These are phyloP conservation scores for Epicoccum nigrum DNA, from an alignment of 2,329 filamentous ascomycete species.

Conservation along the genomic window DNA sequence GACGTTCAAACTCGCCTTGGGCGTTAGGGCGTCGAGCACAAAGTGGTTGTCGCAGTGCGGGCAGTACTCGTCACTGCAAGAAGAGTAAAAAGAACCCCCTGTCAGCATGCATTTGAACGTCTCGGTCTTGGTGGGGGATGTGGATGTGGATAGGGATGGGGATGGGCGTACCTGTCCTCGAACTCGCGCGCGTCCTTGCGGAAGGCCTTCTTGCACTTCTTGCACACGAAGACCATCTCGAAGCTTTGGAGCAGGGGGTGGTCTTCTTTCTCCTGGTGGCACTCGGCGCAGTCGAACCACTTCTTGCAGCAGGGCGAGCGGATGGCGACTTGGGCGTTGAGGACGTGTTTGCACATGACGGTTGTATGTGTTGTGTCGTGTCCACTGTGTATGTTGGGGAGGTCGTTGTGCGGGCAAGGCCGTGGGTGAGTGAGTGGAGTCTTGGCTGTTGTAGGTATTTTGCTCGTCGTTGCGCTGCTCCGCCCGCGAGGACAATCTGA, in stretches of 20 bases:
- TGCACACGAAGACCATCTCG: constrained; percentile 96
- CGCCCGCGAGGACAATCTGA: no score
- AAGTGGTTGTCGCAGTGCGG: constrained; percentile 99
- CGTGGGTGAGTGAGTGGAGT: no score
- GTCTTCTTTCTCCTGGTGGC: constrained; percentile 80
- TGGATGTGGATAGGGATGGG: no score
- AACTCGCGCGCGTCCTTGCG: constrained; percentile 91
- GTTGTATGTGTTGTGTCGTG: no score
- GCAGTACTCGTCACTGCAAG: constrained; percentile 91
- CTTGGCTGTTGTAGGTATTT: no score
- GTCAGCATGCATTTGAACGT: no score
- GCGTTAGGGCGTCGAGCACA: constrained; percentile 84
- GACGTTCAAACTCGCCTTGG: constrained; percentile 81
- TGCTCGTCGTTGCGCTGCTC: no score
- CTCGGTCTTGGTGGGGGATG: no score
- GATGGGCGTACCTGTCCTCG: constrained; percentile 74
- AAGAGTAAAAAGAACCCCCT: no score
- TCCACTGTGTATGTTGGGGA: no score
- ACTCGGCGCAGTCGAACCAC: constrained; percentile 99
- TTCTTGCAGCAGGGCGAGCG: constrained; percentile 94
- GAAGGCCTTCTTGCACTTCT: constrained; percentile 99
- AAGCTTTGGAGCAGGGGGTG: constrained; percentile 77
- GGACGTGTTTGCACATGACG: constrained; percentile 97
- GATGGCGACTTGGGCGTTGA: constrained; percentile 97
- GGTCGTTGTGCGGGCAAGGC: no score